phyloP scores from a whole-genome alignment of 2,329 filamentous ascomycete genomes.

The Apiospora kogelbergensis region DNA sequence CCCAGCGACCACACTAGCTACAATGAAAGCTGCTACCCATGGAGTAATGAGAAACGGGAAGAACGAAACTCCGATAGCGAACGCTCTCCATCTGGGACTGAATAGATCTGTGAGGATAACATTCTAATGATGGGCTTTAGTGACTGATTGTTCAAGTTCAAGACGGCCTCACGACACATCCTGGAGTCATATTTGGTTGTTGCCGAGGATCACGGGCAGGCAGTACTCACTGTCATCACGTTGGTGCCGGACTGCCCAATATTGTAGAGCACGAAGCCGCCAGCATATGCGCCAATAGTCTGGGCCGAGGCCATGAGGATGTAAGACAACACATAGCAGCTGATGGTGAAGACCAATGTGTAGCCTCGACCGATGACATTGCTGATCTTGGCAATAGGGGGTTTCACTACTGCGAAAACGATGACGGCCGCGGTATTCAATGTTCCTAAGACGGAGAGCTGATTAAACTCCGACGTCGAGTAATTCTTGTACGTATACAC shows the following conservation, averaged over 20 bases:
- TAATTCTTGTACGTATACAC: constrained; percentile 30
- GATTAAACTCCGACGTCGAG: constrained; percentile 31
- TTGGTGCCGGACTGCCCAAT: constrained; percentile 60
- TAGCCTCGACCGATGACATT: constrained; percentile 64
- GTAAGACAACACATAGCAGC: constrained; percentile 56
- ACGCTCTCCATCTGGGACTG: constrained; percentile 48
- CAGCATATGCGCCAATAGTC: constrained; percentile 51
- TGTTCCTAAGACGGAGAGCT: constrained; percentile 29
- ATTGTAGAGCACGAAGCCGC: constrained; percentile 57
- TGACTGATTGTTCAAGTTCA: too few relatives aligned
- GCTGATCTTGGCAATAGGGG: constrained; percentile 60
- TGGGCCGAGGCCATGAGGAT: constrained; percentile 56
- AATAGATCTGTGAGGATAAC: constrained; percentile 66
- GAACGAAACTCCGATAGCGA: constrained; percentile 48
- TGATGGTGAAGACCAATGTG: constrained; percentile 55
- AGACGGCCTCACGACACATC: background rate
- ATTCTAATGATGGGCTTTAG: constrained; percentile 37
- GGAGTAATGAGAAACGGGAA: constrained; percentile 46
- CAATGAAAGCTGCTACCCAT: constrained; percentile 53
- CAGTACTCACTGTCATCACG: constrained; percentile 41
- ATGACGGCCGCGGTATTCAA: constrained; percentile 34
- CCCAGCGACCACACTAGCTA: constrained; percentile 36
- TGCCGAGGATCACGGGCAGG: background rate
- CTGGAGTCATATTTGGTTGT: background rate
- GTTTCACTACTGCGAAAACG: constrained; percentile 54